Evolutionary conservation across 106 monocot genomes (phyloP), one percentile per base, ranked within the genome.

Genomic region (Acanthochlamys bracteata): DNA sequence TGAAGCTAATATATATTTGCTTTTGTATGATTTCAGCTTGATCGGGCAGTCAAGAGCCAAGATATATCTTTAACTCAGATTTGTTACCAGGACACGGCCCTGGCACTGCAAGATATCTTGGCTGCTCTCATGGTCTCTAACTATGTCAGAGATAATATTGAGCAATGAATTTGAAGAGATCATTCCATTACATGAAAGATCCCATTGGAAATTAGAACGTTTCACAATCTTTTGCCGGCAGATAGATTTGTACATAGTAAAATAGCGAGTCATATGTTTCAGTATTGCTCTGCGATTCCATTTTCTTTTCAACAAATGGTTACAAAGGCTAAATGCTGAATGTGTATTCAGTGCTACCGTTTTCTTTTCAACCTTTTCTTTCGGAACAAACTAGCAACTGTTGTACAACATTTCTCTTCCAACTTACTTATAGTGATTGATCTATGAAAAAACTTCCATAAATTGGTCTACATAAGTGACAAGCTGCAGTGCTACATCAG

Each of bases 61-160:
- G 78, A 72, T 72, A 59, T 73, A 20, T 55, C 78, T 11, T 22
- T 57, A 25, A 75, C 71, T 7, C 75, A 79, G 67, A 24, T 55
- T 11, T 62, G 64, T 57, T 82, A 75, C 66, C 67, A 49, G 19
- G 82, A 79, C 39, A 65, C 82, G 9, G 53, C 78, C 16, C 7
- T 52, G 7, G 66, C 69, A 14, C 65, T 86, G 58, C 78, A 70
- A 25, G 73, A 78, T 43, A 42, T 82, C 47, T 40, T 79, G 69
- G 45, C 78, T 25, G 72, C 69, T 66, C 63, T 86, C 55, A 61
- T 63, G 60, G 55, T 62, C 58, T 55, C 20, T 54, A 6, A 54
- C n/a, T 54, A 54, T 6, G 16, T 54, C n/a, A 54, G 53, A 13
- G 13, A 45, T 9, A 45, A 13, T 9, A 49, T 49, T 17, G 10